Conservation (phyloP, 345 rosid genomes). For the Linum usitatissimum region DNA sequence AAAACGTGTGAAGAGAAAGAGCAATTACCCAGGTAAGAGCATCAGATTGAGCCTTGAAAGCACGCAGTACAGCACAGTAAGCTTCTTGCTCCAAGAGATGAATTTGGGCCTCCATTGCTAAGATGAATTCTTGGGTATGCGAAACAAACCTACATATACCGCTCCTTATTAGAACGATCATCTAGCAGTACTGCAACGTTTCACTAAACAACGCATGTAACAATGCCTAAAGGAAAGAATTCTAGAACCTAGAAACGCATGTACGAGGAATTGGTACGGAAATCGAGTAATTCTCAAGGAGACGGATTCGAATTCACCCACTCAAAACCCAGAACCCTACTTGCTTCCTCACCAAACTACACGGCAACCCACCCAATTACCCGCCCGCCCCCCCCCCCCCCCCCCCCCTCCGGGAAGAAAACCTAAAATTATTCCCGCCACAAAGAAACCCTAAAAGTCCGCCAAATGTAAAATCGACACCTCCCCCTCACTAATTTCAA, state of each 20-base stretch:
- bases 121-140: slow-evolving; percentile 24
- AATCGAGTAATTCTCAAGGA: neutral
- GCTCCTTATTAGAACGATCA: slow-evolving; percentile 24
- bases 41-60: slow-evolving; percentile 97
- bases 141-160: slow-evolving; percentile 22
- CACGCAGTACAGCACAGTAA: slow-evolving; percentile 80
- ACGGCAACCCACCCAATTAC: no score
- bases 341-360: neutral
- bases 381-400: no score
- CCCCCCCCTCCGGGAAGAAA: no score
- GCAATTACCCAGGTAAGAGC: slow-evolving; percentile 84
- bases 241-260: neutral
- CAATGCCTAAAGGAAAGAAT: neutral
- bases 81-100: slow-evolving; percentile 96
- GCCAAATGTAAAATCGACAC: neutral
- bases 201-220: neutral
- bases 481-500: neutral
- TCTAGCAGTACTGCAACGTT: slow-evolving; percentile 33
- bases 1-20: slow-evolving; percentile 1
- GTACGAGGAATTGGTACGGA: neutral
- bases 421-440: slow-evolving; percentile 2
- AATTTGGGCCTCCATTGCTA: slow-evolving; percentile 79
- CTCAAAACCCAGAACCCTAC: slow-evolving; percentile 10
- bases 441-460: slow-evolving; percentile 2
- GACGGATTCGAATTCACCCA: neutral